These are phyloP conservation scores for Globisporangium barbulae DNA, from an alignment of 352 stramenopile species.

Conservation along the genomic window DNA sequence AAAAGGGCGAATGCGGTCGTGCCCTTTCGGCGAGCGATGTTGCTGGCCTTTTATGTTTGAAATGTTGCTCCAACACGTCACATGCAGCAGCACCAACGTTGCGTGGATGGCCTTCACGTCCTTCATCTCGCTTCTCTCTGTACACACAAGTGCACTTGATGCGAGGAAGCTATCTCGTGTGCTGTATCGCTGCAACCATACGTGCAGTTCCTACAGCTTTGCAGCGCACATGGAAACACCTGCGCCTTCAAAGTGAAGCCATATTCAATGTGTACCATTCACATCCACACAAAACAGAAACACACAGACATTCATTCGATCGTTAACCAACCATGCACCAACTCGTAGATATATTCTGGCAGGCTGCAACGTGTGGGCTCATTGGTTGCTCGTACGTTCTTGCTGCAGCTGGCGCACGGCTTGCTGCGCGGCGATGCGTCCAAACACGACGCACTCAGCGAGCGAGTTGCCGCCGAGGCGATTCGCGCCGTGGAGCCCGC, in stretches of 20 bases:
- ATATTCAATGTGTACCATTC: neutral
- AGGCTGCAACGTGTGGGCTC: neutral
- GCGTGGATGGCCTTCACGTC: too few species aligned
- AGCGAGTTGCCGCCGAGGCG: constrained; percentile 87
- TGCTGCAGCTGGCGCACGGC: constrained; percentile 29
- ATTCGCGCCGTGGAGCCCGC: constrained; percentile 92
- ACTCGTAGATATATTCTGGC: neutral
- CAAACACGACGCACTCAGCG: constrained; percentile 92
- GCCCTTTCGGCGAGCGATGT: neutral
- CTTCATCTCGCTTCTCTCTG: too few species aligned
- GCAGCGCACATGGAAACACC: neutral
- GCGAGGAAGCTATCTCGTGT: too few species aligned
- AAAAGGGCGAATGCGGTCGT: neutral
- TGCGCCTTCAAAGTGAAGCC: neutral
- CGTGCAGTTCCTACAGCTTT: neutral
- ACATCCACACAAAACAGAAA: neutral
- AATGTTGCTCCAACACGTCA: constrained; percentile 1
- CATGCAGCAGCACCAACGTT: too few species aligned
- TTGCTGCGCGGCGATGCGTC: constrained; percentile 68
- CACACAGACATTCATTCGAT: constrained; percentile 1
- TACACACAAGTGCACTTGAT: too few species aligned
- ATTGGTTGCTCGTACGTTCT: constrained; percentile 5
- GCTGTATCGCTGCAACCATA: too few species aligned
- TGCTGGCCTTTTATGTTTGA: neutral
- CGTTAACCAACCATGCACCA: neutral